phyloP scores from a whole-genome alignment of 768 basidiomycete genomes.

The Phanerochaete carnosa region DNA sequence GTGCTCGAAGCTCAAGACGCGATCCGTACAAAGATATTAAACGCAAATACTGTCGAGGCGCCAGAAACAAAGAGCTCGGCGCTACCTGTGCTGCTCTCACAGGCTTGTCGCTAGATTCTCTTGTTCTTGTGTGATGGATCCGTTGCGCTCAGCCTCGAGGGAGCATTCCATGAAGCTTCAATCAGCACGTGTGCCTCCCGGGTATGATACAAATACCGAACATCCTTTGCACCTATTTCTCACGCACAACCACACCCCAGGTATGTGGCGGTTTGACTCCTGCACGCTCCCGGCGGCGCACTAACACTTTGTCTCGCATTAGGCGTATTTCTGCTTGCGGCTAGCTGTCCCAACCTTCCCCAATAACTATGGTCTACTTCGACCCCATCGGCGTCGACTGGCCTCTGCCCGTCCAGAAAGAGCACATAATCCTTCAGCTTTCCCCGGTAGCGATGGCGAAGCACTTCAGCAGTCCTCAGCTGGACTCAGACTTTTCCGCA shows the following conservation, averaged over 20 bases:
- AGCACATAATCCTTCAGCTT: neutral
- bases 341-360: neutral
- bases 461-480: neutral
- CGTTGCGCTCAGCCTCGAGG: neutral
- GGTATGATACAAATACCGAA: neutral
- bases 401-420: neutral
- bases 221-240: neutral
- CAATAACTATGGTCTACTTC: neutral
- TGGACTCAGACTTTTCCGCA: neutral
- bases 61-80: neutral
- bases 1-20: too few relatives aligned
- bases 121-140: neutral
- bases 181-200: neutral
- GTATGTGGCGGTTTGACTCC: neutral
- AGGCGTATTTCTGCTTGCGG: neutral
- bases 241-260: neutral
- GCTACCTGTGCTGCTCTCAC: neutral
- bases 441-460: slow-evolving; percentile 1
- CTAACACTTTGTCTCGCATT: neutral
- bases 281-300: neutral
- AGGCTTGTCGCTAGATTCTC: neutral
- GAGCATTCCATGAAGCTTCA: neutral
- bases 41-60: too few relatives aligned
- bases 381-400: neutral
- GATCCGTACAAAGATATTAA: too few relatives aligned